These are phyloP conservation scores for Paramecium biaurelia DNA, from an alignment of 73 alveolate species.

Conservation along the genomic window DNA sequence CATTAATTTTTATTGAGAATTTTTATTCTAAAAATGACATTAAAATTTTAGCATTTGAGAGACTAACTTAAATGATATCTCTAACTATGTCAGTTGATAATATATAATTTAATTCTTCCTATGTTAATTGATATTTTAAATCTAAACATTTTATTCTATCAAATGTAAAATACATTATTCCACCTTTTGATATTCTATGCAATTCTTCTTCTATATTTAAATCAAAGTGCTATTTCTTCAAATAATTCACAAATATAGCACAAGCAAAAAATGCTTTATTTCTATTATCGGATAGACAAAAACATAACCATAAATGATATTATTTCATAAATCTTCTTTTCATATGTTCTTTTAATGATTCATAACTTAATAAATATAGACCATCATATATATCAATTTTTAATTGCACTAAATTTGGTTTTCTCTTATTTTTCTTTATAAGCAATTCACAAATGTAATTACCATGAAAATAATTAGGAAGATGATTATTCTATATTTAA, in stretches of 20 bases:
- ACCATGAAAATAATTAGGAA: not conserved
- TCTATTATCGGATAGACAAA: not conserved
- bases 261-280: conserved; percentile 12
- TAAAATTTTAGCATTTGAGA: not conserved
- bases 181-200: not conserved
- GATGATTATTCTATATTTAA: not conserved
- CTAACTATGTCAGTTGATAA: not conserved
- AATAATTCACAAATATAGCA: conserved; percentile 19
- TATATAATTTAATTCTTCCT: not conserved
- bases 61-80: not conserved
- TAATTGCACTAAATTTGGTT: not conserved
- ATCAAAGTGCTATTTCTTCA: not conserved
- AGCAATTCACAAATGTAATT: conserved; percentile 16
- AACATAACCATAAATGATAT: conserved; percentile 24
- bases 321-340: conserved; percentile 29
- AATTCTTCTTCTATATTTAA: not conserved
- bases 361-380: not conserved
- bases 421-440: not conserved
- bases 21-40: not conserved
- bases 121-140: not conserved
- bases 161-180: not conserved
- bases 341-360: not conserved
- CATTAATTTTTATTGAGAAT: not conserved
- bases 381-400: not conserved
- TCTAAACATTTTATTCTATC: conserved; percentile 29